These are phyloP conservation scores for Xylaria sp. DNA, from an alignment of 2,329 filamentous ascomycete genomes.

Conservation along the genomic window DNA sequence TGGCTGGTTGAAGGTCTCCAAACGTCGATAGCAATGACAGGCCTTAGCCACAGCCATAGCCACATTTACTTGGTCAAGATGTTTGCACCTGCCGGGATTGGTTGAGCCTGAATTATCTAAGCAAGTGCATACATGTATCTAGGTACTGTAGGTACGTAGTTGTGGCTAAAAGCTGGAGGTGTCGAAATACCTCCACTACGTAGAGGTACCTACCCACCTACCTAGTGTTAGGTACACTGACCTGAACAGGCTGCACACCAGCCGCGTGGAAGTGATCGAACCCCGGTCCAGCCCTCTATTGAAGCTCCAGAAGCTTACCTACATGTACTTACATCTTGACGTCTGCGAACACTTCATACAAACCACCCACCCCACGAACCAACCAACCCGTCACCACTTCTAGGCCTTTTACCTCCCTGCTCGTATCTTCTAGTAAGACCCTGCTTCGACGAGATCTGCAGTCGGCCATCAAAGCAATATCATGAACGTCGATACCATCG, in stretches of 20 bases:
- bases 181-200: constrained; percentile 3
- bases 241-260: constrained; percentile 45
- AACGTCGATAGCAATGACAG: constrained; percentile 20
- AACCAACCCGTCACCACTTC: background rate
- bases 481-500: constrained; percentile 87
- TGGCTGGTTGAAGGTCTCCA: constrained; percentile 33
- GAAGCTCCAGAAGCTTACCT: constrained; percentile 27
- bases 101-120: background rate
- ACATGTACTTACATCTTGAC: constrained; percentile 12
- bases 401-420: background rate
- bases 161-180: background rate
- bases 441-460: background rate
- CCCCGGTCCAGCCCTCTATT: constrained; percentile 17
- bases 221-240: constrained; percentile 19
- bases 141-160: too few species aligned
- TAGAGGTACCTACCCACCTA: constrained; percentile 26
- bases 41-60: constrained; percentile 14
- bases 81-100: constrained; percentile 16
- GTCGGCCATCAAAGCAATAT: constrained; percentile 15
- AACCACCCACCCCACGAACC: background rate
- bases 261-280: constrained; percentile 48
- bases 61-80: constrained; percentile 13
- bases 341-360: constrained; percentile 2
- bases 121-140: too few species aligned
- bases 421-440: background rate